A percentile compares a stretch with the other conserved stretches of the same genome.
These are phyloP conservation scores for Trametes punicea DNA, from an alignment of 768 basidiomycete genomes.

Conservation along the genomic window DNA sequence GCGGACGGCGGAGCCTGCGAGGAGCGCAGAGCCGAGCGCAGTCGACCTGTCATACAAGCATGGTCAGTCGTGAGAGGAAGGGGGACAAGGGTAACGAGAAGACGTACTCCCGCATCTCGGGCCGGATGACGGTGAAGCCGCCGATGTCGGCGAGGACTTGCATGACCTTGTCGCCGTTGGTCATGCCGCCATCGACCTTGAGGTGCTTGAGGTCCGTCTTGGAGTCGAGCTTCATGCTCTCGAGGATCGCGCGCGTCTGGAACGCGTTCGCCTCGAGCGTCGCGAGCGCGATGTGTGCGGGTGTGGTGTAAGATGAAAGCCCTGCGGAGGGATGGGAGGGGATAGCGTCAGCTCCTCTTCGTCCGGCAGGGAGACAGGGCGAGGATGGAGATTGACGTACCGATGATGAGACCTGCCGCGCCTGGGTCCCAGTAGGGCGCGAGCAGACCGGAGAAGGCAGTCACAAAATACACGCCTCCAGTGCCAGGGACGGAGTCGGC, in stretches of 20 bases:
- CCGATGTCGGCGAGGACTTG: constrained; percentile 83
- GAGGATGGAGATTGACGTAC: constrained; percentile 30
- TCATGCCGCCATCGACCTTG: constrained; percentile 99
- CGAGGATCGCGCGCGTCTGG: constrained; percentile 92
- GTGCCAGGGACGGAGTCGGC: constrained; percentile 74
- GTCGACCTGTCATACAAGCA: constrained; percentile 60
- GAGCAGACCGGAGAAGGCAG: constrained; percentile 92
- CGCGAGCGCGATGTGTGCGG: constrained; percentile 90
- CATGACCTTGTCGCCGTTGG: constrained; percentile 90
- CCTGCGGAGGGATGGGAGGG: no score
- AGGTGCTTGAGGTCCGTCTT: constrained; percentile 73
- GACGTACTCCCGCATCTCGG: constrained; percentile 93
- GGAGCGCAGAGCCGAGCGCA: constrained; percentile 90
- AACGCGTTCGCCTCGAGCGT: constrained; percentile 95
- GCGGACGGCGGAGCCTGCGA: constrained; percentile 84
- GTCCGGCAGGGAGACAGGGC: not conserved
- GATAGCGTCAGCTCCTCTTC: not conserved
- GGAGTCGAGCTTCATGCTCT: constrained; percentile 94
- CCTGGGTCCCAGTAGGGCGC: constrained; percentile 98
- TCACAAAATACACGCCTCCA: constrained; percentile 94
- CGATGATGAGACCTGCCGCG: constrained; percentile 84
- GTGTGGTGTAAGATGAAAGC: constrained; percentile 84
- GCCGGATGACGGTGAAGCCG: constrained; percentile 87
- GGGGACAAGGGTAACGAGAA: not conserved
- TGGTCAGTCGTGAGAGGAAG: not conserved